phyloP scores from a whole-genome alignment of 164 flowering plant species.

The Magnolia kwangsiensis region DNA sequence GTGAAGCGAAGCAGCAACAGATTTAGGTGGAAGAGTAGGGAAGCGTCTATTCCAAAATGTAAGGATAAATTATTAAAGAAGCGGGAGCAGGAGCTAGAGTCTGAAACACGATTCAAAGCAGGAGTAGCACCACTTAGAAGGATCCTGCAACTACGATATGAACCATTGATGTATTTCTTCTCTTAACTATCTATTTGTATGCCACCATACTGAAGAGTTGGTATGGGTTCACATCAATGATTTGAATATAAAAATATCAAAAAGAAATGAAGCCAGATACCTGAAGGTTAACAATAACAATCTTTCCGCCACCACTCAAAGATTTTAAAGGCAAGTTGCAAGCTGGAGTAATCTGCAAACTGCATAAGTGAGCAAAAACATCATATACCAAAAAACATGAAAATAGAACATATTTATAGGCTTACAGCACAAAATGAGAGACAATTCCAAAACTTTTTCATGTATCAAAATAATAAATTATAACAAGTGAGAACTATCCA shows the following conservation, averaged over 20 bases:
- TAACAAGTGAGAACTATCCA: no score
- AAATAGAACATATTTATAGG: neutral
- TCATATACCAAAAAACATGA: neutral
- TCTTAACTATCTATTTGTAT: neutral
- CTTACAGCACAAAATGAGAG: neutral
- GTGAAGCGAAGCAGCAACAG: no score
- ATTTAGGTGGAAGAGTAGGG: no score
- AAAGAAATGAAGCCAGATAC: slow-evolving; percentile 26
- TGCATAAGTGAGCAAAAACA: slow-evolving; percentile 27
- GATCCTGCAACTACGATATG: neutral
- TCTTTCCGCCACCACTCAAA: slow-evolving; percentile 81
- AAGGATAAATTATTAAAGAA: no score
- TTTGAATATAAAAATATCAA: neutral
- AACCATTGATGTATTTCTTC: neutral
- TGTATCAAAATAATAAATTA: no score
- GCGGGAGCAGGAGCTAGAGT: no score
- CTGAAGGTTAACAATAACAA: slow-evolving; percentile 98
- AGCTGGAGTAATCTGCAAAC: slow-evolving; percentile 99
- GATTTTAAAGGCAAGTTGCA: slow-evolving; percentile 85
- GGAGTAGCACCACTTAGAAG: no score
- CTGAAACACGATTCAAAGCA: no score
- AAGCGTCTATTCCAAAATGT: no score
- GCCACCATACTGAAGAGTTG: neutral
- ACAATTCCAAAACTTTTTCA: no score
- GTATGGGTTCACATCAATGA: neutral